These are phyloP conservation scores for Sophora flavescens DNA, from an alignment of 306 rosid genomes.

Conservation along the genomic window DNA sequence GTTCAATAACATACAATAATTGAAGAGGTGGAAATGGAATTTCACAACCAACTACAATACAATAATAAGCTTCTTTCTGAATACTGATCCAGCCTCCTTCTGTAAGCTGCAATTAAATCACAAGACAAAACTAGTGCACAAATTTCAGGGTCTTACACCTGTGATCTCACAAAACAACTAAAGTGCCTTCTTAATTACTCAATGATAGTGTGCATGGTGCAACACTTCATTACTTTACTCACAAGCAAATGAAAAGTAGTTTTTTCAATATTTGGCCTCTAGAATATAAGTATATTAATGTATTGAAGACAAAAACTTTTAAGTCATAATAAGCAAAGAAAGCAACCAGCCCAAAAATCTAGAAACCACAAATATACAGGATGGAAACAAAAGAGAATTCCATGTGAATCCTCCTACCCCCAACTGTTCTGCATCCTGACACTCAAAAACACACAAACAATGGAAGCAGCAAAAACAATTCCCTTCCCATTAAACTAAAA, in stretches of 20 bases:
- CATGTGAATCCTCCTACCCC: not conserved
- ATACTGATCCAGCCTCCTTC: constrained; percentile 19
- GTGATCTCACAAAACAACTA: not conserved
- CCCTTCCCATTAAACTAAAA: constrained; percentile 22
- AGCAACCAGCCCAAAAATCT: not conserved
- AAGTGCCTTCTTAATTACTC: constrained; percentile 11
- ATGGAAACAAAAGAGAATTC: constrained; percentile 26
- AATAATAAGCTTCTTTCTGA: constrained; percentile 30
- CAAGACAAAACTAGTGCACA: constrained; percentile 1
- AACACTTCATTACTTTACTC: not conserved
- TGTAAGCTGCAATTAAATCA: constrained; percentile 23
- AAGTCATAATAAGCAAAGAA: constrained; percentile 15
- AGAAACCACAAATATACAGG: constrained; percentile 34
- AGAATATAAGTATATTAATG: not conserved
- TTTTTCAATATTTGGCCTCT: constrained; percentile 1
- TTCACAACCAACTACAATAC: constrained; percentile 1
- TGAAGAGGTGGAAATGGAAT: constrained; percentile 29
- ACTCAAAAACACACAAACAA: constrained; percentile 3
- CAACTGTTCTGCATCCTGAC: constrained; percentile 17
- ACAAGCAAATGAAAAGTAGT: not conserved
- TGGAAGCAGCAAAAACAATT: constrained; percentile 17
- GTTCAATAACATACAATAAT: constrained; percentile 32
- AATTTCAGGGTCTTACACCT: constrained; percentile 3
- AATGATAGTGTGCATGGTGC: not conserved
- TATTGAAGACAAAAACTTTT: constrained; percentile 1